phyloP scores from a whole-genome alignment of 2,329 filamentous ascomycete genomes.

The Calonectria pseudoturangicola region DNA sequence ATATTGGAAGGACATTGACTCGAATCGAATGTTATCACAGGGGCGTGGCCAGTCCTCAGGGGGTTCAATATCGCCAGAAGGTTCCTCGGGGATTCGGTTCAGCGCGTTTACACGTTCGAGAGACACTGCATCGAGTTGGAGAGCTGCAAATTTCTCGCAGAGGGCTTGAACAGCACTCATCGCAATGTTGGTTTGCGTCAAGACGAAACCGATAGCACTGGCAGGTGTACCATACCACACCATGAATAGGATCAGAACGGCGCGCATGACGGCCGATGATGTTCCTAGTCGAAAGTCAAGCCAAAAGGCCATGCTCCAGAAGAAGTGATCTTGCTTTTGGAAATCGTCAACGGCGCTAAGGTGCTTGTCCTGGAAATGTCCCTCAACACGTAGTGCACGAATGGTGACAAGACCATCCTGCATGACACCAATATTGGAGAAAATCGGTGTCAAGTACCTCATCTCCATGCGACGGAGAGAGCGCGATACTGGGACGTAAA shows the following conservation, averaged over 20 bases:
- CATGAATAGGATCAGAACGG: slow-evolving; percentile 83
- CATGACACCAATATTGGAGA: slow-evolving; percentile 94
- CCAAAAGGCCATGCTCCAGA: slow-evolving; percentile 93
- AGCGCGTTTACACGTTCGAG: slow-evolving; percentile 91
- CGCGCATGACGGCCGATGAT: slow-evolving; percentile 81
- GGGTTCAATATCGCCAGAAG: slow-evolving; percentile 78
- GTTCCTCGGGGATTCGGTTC: slow-evolving; percentile 85
- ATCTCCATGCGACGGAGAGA: slow-evolving; percentile 90
- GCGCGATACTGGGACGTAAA: slow-evolving; percentile 89
- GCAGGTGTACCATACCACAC: slow-evolving; percentile 84
- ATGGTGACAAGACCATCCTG: slow-evolving; percentile 91
- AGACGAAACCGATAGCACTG: slow-evolving; percentile 88
- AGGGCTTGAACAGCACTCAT: slow-evolving; percentile 69
- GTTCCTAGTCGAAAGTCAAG: slow-evolving; percentile 82
- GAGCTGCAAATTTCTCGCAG: slow-evolving; percentile 86
- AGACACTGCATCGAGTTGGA: slow-evolving; percentile 94
- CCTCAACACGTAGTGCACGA: slow-evolving; percentile 86
- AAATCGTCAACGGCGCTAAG: slow-evolving; percentile 90
- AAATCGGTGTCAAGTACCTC: slow-evolving; percentile 90
- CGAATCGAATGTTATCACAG: slow-evolving; percentile 83
- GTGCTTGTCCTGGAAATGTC: slow-evolving; percentile 86
- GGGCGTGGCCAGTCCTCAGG: slow-evolving; percentile 86
- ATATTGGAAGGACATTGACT: slow-evolving; percentile 86
- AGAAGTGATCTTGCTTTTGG: slow-evolving; percentile 97
- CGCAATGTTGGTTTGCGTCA: slow-evolving; percentile 71